These are phyloP conservation scores for Colletotrichum noveboracense DNA, from an alignment of 2,329 filamentous ascomycete species.

Conservation along the genomic window DNA sequence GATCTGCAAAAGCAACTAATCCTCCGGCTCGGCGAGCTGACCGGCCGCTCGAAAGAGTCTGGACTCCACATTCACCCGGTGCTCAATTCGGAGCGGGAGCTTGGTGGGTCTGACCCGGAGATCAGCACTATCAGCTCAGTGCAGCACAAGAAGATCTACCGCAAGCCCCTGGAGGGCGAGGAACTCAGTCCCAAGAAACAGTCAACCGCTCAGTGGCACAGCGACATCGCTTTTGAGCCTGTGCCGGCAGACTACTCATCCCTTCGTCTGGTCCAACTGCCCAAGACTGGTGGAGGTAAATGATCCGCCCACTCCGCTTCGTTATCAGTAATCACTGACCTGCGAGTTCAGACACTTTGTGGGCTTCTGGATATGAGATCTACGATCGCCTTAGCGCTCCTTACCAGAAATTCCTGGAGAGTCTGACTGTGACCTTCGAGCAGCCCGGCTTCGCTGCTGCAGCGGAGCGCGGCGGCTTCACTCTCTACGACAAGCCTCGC, in stretches of 20 bases:
- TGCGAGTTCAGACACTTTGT: conserved; percentile 54
- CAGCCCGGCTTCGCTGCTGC: conserved; percentile 41
- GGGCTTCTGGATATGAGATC: conserved; percentile 67
- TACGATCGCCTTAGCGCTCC: conserved; percentile 59
- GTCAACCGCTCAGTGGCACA: conserved; percentile 40
- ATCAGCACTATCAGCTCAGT: conserved; percentile 66
- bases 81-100: conserved; percentile 57
- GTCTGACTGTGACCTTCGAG: conserved; percentile 52
- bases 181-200: conserved; percentile 37
- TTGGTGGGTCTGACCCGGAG: conserved; percentile 56
- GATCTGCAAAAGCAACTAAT: conserved; percentile 66
- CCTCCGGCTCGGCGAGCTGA: conserved; percentile 62
- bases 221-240: conserved; percentile 66
- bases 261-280: conserved; percentile 61
- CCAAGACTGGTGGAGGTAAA: conserved; percentile 53
- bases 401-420: conserved; percentile 57
- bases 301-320: neutral
- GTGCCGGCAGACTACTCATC: conserved; percentile 65
- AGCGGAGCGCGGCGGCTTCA: conserved; percentile 33
- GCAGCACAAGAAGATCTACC: conserved; percentile 46
- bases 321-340: neutral
- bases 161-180: conserved; percentile 20
- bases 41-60: conserved; percentile 62
- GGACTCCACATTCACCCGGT: conserved; percentile 66
- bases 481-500: conserved; percentile 36